phyloP scores from a whole-genome alignment of 192 early-diverging fungal species.

The Mycoemilia scoparia region DNA sequence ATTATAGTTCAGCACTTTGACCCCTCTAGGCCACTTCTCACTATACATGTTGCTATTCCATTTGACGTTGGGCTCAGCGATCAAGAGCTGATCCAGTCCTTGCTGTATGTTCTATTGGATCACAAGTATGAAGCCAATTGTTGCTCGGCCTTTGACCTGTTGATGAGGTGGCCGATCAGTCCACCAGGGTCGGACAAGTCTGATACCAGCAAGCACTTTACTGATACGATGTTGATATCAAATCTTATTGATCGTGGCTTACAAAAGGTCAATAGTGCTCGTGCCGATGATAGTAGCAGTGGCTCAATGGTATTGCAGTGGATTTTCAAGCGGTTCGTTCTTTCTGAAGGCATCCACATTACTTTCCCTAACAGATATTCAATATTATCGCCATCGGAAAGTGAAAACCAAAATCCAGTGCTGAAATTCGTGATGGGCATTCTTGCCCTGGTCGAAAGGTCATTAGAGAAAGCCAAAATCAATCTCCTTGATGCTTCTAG shows the following conservation, averaged over 20 bases:
- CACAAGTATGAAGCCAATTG: slow-evolving; percentile 63
- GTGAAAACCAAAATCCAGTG: neutral
- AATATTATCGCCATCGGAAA: neutral
- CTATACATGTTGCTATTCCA: neutral
- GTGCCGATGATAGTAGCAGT: slow-evolving; percentile 64
- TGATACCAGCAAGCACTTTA: too few relatives aligned
- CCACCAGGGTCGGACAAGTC: slow-evolving; percentile 35
- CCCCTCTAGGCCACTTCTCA: slow-evolving; percentile 4
- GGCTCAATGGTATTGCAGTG: slow-evolving; percentile 64
- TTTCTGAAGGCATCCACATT: slow-evolving; percentile 15
- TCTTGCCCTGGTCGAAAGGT: slow-evolving; percentile 5
- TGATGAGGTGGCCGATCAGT: slow-evolving; percentile 44
- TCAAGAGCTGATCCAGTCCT: slow-evolving; percentile 19
- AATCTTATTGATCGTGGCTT: slow-evolving; percentile 42
- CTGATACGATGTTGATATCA: too few relatives aligned
- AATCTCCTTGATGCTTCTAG: slow-evolving; percentile 32
- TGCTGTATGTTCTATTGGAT: slow-evolving; percentile 40
- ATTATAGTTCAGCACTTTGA: slow-evolving; percentile 15
- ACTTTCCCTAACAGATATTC: neutral
- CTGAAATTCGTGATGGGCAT: slow-evolving; percentile 13
- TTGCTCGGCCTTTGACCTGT: slow-evolving; percentile 45
- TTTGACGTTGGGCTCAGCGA: slow-evolving; percentile 6
- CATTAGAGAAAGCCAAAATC: slow-evolving; percentile 16
- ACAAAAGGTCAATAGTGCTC: slow-evolving; percentile 38
- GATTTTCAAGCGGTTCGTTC: slow-evolving; percentile 62